Evolutionary conservation across 169 alveolate genomes (phyloP), one percentile per base, ranked within the genome.

Genomic region (Theileria sp.): DNA sequence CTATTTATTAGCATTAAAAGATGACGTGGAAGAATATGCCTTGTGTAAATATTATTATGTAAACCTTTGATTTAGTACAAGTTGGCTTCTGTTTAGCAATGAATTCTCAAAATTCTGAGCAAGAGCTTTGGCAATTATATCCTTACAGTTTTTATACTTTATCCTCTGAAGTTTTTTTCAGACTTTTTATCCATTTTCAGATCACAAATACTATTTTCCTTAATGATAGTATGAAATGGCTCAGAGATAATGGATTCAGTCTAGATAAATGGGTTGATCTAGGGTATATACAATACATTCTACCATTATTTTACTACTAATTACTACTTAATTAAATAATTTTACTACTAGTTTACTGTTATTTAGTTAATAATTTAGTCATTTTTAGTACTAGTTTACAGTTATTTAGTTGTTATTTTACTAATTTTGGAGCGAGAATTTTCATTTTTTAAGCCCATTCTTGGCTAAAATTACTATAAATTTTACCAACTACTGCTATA

Each of bases 131-230:
- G 94, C n/a, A 49, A 13, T 67, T 88, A 38, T 72, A 86, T 12
- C 94, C 94, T 25, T 86, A 88, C 77, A 88, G 85, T 38, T 78
- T 88, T 66, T 79, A 77, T 56, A 76, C 82, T 36, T 80, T 32
- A 44, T 87, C 92, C 19, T 10, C 73, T 28, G 83, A 75, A 79
- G 80, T 74, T 17, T 7, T 15, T 19, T 17, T 3, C 58, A 74
- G 26, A 4, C 32, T 32, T 10, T 64, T 65, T 51, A 50, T 36
- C 15, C 54, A 4, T 13, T 56, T 51, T 60, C 56, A 74, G 79
- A 84, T 32, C 36, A 25, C 51, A 12, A 56, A 36, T 68, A 81
- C 75, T 44, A 66, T 66, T 23, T 79, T 28, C 13, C 36, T 21
- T 36, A 79, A 80, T 70, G 76, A 49, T 13, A 83, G 86, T 6